Conservation (phyloP, 2,329 filamentous ascomycete species). For the Paecilomyces sp. region DNA sequence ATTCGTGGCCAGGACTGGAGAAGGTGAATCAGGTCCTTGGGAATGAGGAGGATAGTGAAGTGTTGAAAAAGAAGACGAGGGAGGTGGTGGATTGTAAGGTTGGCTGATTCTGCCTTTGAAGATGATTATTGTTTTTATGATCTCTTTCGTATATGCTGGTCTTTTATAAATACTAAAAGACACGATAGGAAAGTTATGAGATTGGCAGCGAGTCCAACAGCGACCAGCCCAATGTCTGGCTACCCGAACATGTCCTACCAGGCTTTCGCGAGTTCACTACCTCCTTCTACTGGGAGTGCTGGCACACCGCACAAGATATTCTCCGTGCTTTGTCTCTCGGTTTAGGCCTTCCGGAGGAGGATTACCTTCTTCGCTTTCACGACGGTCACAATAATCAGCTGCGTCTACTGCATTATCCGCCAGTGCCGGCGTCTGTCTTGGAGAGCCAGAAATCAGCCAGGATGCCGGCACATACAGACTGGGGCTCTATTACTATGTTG, state of each 20-base stretch:
- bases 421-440: conserved; percentile 36
- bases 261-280: conserved; percentile 35
- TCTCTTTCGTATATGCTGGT: neutral
- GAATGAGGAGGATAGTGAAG: conserved; percentile 28
- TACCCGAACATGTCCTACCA: conserved; percentile 38
- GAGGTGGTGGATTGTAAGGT: conserved; percentile 43
- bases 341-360: conserved; percentile 36
- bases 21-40: conserved; percentile 40
- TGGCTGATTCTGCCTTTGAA: neutral
- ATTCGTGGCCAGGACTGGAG: conserved; percentile 44
- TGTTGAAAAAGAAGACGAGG: conserved; percentile 30
- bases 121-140: neutral
- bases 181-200: conserved; percentile 36
- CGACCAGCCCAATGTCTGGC: conserved; percentile 42
- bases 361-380: conserved; percentile 39
- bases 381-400: conserved; percentile 51
- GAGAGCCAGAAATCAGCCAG: conserved; percentile 36
- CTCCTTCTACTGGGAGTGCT: conserved; percentile 35
- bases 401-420: conserved; percentile 52
- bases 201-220: conserved; percentile 39
- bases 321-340: conserved; percentile 39
- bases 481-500: conserved; percentile 43
- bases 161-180: neutral
- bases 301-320: conserved; percentile 33
- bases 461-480: conserved; percentile 47